A percentile compares a stretch with the other conserved stretches of the same genome.
phyloP scores from a whole-genome alignment of 2,329 filamentous ascomycete genomes.

The Ophiostoma sp. region DNA sequence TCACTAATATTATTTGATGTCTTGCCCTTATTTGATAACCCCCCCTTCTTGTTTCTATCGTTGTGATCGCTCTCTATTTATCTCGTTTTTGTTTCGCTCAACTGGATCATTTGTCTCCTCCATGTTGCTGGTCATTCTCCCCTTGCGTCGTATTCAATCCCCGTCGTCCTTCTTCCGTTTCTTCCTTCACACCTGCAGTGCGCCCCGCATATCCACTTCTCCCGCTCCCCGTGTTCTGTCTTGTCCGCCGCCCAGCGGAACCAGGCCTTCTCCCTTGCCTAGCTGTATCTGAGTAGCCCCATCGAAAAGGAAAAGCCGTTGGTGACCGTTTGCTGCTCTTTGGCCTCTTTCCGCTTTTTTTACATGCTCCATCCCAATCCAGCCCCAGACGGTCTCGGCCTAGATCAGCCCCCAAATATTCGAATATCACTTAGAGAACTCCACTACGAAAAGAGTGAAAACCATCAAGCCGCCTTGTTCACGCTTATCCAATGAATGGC shows the following conservation, averaged over 20 bases:
- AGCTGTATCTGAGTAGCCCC: not conserved
- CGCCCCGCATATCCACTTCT: not conserved
- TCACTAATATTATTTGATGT: not conserved
- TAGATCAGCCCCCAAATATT: conserved; percentile 2
- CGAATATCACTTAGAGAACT: not conserved
- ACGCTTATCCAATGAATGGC: not conserved
- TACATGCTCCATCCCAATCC: not conserved
- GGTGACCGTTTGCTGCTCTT: not conserved
- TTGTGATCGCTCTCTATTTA: not conserved
- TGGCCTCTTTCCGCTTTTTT: not conserved
- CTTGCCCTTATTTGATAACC: not conserved
- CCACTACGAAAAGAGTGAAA: not conserved
- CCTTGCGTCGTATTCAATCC: not conserved
- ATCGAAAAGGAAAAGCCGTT: not conserved
- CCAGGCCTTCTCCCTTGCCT: not conserved
- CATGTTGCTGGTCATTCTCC: not conserved
- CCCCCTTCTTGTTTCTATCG: not conserved
- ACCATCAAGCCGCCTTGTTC: not conserved
- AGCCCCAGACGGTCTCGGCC: not conserved
- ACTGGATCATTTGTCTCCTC: not conserved
- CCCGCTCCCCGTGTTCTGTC: not conserved
- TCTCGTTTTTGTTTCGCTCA: not conserved
- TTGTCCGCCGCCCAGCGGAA: not conserved
- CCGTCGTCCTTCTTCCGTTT: not conserved
- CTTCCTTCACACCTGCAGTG: not conserved